A percentile compares a stretch with the other conserved stretches of the same genome.
phyloP scores from a whole-genome alignment of 768 basidiomycete genomes.

The Collybia sp. region DNA sequence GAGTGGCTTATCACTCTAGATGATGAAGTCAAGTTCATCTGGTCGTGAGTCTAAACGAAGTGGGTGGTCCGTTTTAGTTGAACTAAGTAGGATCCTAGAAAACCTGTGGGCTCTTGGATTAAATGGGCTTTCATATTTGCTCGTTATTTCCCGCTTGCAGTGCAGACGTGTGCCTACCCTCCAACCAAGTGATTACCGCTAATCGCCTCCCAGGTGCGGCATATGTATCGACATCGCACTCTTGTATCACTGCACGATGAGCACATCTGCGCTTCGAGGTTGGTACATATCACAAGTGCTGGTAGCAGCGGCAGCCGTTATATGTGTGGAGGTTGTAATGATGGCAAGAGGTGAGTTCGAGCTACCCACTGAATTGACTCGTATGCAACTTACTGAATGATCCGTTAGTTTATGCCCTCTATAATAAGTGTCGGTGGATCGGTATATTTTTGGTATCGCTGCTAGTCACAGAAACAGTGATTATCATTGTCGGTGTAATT shows the following conservation, averaged over 20 bases:
- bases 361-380: not conserved
- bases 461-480: conserved; percentile 15
- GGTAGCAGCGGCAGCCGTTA: conserved; percentile 17
- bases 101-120: conserved; percentile 15
- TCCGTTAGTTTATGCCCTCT: conserved; percentile 27
- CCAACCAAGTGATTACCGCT: too few relatives aligned
- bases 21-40: conserved; percentile 29
- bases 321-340: conserved; percentile 21
- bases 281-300: conserved; percentile 23
- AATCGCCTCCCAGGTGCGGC: conserved; percentile 12
- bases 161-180: conserved; percentile 17
- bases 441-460: conserved; percentile 14
- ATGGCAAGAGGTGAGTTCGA: conserved; percentile 20
- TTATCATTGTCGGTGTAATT: conserved; percentile 15
- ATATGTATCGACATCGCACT: conserved; percentile 13
- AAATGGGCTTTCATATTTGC: conserved; percentile 25
- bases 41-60: conserved; percentile 22
- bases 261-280: not conserved
- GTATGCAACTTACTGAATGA: too few relatives aligned
- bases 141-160: conserved; percentile 22
- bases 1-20: conserved; percentile 27
- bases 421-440: conserved; percentile 23
- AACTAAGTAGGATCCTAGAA: conserved; percentile 5
- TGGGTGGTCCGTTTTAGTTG: not conserved
- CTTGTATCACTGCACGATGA: not conserved